phyloP scores from a whole-genome alignment of 305 asterid genomes.

The Fraxinus angustifolia region DNA sequence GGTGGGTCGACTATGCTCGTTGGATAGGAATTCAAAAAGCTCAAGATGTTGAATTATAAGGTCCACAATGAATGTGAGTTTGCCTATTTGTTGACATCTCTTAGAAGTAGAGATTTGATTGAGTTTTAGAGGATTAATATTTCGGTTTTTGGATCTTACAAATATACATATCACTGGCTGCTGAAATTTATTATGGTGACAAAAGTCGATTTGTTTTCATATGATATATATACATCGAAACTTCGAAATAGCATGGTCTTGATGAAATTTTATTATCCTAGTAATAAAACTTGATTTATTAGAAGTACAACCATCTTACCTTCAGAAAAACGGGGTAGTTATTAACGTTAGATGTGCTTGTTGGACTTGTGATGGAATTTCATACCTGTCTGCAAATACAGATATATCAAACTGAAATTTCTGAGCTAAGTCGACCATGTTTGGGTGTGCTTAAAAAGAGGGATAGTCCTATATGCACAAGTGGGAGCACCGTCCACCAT shows the following conservation, averaged over 20 bases:
- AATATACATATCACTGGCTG: background rate
- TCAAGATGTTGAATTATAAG: conserved; percentile 32
- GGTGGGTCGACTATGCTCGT: conserved; percentile 97
- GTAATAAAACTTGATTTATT: background rate
- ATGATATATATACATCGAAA: background rate
- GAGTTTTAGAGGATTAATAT: background rate
- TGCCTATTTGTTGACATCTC: conserved; percentile 40
- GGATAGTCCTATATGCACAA: too few species aligned
- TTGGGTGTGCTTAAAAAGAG: too few species aligned
- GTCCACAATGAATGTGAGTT: conserved; percentile 13
- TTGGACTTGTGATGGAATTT: too few species aligned
- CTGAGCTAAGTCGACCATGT: too few species aligned
- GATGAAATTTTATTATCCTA: background rate
- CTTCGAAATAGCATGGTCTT: background rate
- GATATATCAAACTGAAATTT: too few species aligned
- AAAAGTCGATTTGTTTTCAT: background rate
- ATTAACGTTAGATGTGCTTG: too few species aligned
- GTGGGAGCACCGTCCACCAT: too few species aligned
- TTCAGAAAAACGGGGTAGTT: too few species aligned
- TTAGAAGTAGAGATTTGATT: background rate
- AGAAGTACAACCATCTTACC: background rate
- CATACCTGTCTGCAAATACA: too few species aligned
- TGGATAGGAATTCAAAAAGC: conserved; percentile 76
- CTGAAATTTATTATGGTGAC: background rate
- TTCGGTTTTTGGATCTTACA: background rate